A percentile compares a stretch with the other conserved stretches of the same genome.
Evolutionary conservation across 805 yeast genomes (phyloP).

Genomic region (Yamadazyma olivae): DNA sequence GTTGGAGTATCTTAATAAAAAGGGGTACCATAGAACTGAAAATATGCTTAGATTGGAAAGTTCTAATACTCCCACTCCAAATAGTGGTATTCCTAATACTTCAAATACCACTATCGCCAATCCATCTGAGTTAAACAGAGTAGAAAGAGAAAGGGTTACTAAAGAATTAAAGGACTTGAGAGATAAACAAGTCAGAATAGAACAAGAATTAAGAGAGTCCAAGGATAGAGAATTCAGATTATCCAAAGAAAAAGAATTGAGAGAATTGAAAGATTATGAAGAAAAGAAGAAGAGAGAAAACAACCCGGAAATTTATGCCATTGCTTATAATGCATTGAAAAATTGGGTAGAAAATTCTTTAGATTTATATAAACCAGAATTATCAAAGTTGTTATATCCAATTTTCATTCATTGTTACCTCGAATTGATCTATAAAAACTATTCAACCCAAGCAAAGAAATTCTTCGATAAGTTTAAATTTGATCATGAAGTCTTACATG

Average conservation of each 20-base stretch:
- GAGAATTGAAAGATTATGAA: constrained; percentile 39
- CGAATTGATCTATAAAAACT: constrained; percentile 68
- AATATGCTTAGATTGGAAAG: constrained; percentile 89
- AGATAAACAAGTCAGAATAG: constrained; percentile 30
- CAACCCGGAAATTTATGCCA: constrained; percentile 69
- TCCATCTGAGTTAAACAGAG: constrained; percentile 28
- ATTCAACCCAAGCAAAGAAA: constrained; percentile 57
- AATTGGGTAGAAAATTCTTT: constrained; percentile 90
- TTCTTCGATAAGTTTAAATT: constrained; percentile 73
- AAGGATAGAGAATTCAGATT: constrained; percentile 36
- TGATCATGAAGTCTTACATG: constrained; percentile 76
- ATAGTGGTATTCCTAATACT: constrained; percentile 49
- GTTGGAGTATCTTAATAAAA: constrained; percentile 85
- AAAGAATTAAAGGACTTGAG: constrained; percentile 34
- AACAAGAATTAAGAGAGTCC: constrained; percentile 35
- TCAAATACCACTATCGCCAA: constrained; percentile 33
- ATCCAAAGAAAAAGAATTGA: constrained; percentile 38
- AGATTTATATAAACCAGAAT: constrained; percentile 87
- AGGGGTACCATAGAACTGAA: constrained; percentile 93
- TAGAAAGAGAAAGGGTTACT: constrained; percentile 25
- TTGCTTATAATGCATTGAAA: constrained; percentile 76
- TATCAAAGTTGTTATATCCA: constrained; percentile 82
- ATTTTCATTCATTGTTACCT: constrained; percentile 87
- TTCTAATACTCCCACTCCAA: constrained; percentile 55
- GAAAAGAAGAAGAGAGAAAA: constrained; percentile 43